phyloP scores from a whole-genome alignment of 2,329 filamentous ascomycete species.

The Sporothrix inflata region DNA sequence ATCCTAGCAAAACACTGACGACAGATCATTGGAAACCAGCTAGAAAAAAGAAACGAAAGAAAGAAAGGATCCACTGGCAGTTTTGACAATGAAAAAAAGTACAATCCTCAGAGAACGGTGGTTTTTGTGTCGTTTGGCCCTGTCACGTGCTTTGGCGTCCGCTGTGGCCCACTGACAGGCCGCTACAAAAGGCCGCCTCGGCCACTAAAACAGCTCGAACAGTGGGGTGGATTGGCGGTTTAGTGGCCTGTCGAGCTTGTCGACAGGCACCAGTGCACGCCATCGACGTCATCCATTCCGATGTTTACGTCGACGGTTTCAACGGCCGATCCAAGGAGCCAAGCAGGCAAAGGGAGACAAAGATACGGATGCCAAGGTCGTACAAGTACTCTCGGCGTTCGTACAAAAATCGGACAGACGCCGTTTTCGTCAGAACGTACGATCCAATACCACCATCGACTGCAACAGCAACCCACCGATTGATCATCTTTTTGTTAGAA shows the following conservation, averaged over 20 bases:
- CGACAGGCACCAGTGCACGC: background rate
- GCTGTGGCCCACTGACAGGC: background rate
- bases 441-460: too few relatives aligned
- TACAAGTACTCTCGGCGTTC: too few relatives aligned
- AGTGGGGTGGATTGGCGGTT: background rate
- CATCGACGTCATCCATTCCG: conserved; percentile 21
- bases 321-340: background rate
- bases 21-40: too few relatives aligned
- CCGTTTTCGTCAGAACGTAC: too few relatives aligned
- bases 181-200: background rate
- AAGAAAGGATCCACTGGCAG: too few relatives aligned
- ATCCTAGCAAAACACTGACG: too few relatives aligned
- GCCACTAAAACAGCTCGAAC: conserved; percentile 4
- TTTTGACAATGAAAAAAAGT: background rate
- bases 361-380: background rate
- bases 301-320: conserved; percentile 10
- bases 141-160: background rate
- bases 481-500: too few relatives aligned
- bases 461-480: too few relatives aligned
- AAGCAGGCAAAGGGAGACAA: background rate
- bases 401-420: too few relatives aligned
- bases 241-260: background rate
- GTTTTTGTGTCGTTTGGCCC: background rate
- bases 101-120: background rate
- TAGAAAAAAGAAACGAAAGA: too few relatives aligned